Evolutionary conservation across 352 stramenopile genomes (phyloP), one percentile per base, ranked within the genome.

Genomic region (Pythium dissimile): DNA sequence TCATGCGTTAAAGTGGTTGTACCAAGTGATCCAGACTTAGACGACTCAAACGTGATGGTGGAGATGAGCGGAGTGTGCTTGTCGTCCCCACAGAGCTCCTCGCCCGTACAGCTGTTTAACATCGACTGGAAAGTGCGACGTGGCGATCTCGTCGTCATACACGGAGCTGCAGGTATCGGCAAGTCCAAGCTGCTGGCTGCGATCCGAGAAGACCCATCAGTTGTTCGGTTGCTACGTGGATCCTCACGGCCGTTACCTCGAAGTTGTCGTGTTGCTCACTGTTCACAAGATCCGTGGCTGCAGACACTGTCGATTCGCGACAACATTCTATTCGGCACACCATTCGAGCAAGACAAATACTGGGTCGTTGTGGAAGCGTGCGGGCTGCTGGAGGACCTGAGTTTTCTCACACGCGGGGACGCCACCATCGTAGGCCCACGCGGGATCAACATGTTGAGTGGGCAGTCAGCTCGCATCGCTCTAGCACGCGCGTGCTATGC

Each of bases 381-480:
- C 62, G 72, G 78, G 15, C 63, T 97, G 16, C 48, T 74, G 0
- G 73, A 83, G 41, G 92, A 98, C 62, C 62, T 98, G 24, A 68
- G 65, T 13, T 56, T 84, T 15, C 67, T 98, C 18, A 75, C 85
- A 0, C 56, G 3, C 18, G 89, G 90, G 10, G 92, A 98, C 67
- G 27, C 66, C 54, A 97, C 89, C 5, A 82, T 97, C 62, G 97
- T 98, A 47, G 93, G 91, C 13, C 90, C 97, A 64, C 92, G 92
- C 47, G 94, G 94, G 3, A 80, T 98, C 12, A 98, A 94, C 49
- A 57, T 98, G 2, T 93, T 64, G 6, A 92, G 93, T n/a, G 92
- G 93, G 6, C 91, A 98, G 66, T 94, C 96, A 62, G 71, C 73
- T n/a, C 60, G 78, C 15, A 65, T 87, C 5, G 58, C 52, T 26